Evolutionary conservation across 352 stramenopile genomes (phyloP).

Genomic region (Plasmopara muralis): DNA sequence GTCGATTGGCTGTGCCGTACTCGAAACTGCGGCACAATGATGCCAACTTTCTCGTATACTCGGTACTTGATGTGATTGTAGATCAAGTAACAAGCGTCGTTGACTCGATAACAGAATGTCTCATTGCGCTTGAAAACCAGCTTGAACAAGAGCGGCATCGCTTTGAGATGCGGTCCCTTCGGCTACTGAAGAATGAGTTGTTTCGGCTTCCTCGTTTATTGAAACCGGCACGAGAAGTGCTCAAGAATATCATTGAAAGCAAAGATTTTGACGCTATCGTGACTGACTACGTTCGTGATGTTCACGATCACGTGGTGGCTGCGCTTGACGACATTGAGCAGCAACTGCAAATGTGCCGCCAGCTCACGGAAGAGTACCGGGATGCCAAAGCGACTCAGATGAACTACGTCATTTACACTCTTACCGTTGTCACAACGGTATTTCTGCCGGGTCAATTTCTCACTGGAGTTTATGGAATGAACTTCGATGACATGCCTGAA

Average conservation of each 20-base stretch:
- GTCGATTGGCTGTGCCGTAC: constrained; percentile 70
- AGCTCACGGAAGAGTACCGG: constrained; percentile 76
- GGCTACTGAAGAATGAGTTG: constrained; percentile 74
- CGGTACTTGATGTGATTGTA: constrained; percentile 82
- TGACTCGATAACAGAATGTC: constrained; percentile 64
- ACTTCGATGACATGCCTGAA: constrained; percentile 88
- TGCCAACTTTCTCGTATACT: constrained; percentile 83
- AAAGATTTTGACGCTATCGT: constrained; percentile 72
- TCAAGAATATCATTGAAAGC: constrained; percentile 81
- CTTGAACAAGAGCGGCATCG: constrained; percentile 56
- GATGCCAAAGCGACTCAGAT: constrained; percentile 80
- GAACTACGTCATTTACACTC: constrained; percentile 89
- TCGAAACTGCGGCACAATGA: constrained; percentile 87
- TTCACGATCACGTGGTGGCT: constrained; percentile 77
- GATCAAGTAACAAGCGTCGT: constrained; percentile 77
- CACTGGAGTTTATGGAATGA: constrained; percentile 87
- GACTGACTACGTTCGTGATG: constrained; percentile 80
- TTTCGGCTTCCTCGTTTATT: constrained; percentile 67
- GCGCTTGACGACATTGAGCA: constrained; percentile 79
- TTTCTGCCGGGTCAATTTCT: constrained; percentile 86
- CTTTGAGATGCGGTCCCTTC: constrained; percentile 63
- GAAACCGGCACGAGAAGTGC: constrained; percentile 75
- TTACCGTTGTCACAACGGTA: constrained; percentile 85
- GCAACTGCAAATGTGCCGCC: constrained; percentile 71
- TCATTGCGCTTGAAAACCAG: constrained; percentile 74